These are phyloP conservation scores for Botrytis aclada DNA, from an alignment of 2,329 filamentous ascomycete genomes.

Conservation along the genomic window DNA sequence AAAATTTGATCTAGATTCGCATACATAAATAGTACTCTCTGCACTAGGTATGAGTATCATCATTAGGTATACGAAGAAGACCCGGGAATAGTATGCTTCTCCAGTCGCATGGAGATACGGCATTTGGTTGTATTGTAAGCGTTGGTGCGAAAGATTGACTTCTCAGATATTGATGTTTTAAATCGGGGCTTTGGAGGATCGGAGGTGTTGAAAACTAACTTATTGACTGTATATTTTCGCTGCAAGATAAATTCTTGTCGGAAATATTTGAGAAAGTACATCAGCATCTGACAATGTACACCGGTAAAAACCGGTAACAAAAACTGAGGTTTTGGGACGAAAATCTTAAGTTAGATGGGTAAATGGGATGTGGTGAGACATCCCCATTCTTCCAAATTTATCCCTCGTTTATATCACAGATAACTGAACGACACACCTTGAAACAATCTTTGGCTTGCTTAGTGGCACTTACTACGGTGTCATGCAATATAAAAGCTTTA, in stretches of 20 bases:
- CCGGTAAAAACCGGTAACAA: background rate
- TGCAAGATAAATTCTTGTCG: background rate
- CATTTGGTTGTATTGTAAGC: background rate
- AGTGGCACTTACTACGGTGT: background rate
- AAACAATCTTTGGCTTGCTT: no score
- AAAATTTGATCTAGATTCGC: no score
- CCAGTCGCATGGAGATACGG: background rate
- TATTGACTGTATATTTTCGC: background rate
- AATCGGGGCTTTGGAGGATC: background rate
- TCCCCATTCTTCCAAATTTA: background rate
- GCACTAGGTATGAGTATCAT: no score
- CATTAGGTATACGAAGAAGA: no score
- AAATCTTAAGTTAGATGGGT: background rate
- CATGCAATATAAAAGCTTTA: background rate
- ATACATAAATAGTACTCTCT: no score
- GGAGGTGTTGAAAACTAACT: background rate
- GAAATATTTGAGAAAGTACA: background rate
- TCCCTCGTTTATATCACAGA: background rate
- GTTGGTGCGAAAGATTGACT: no score
- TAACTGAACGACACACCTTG: no score
- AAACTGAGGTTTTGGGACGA: background rate
- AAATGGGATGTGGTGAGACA: background rate
- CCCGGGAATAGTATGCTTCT: rapidly evolving
- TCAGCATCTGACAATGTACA: background rate
- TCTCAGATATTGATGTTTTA: no score